phyloP scores from a whole-genome alignment of 345 rosid genomes.

The Citrus inodora region DNA sequence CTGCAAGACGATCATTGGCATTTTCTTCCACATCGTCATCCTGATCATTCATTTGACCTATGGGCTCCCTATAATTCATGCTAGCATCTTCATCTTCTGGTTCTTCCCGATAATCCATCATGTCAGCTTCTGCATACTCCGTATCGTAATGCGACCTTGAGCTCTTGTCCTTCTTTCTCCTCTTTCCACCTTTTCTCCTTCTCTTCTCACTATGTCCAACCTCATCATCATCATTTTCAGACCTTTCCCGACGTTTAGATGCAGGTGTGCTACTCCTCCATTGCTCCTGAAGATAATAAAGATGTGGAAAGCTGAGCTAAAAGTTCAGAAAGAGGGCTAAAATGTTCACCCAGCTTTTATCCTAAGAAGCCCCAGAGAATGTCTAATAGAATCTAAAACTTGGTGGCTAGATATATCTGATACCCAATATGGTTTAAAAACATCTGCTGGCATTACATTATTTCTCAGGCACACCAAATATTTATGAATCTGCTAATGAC shows the following conservation, averaged over 20 bases:
- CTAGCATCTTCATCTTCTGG: constrained; percentile 64
- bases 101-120: constrained; percentile 71
- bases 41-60: constrained; percentile 42
- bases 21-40: constrained; percentile 60
- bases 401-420: neutral
- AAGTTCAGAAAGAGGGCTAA: neutral
- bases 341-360: neutral
- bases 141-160: constrained; percentile 68
- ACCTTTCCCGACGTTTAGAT: constrained; percentile 80
- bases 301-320: neutral
- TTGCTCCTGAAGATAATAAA: constrained; percentile 61
- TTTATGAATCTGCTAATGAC: neutral
- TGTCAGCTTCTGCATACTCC: constrained; percentile 63
- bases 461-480: neutral
- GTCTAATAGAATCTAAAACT: neutral
- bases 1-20: constrained; percentile 79
- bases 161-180: constrained; percentile 82
- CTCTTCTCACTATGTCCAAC: constrained; percentile 81
- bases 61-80: constrained; percentile 46
- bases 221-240: constrained; percentile 74
- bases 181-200: constrained; percentile 88
- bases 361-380: constrained; percentile 1
- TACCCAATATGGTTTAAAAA: neutral
- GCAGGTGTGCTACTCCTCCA: constrained; percentile 77
- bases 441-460: neutral